Evolutionary conservation across 2,329 filamentous ascomycete species (phyloP).

Genomic region (Dactylellina parvicollis): DNA sequence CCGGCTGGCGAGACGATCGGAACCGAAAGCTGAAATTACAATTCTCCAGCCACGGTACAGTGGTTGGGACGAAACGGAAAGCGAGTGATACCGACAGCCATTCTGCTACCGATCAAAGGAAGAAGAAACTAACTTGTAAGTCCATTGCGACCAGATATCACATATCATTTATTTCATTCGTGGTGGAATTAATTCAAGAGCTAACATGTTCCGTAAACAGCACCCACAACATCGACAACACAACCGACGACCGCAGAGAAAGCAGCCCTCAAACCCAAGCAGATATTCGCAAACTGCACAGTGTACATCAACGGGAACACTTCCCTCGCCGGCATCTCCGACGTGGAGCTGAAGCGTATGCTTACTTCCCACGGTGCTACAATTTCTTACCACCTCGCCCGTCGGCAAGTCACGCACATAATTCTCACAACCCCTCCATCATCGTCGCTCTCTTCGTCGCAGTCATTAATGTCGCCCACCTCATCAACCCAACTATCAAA

Average conservation of each 20-base stretch:
- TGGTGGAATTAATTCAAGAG: too few relatives aligned
- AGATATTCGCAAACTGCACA: constrained; percentile 75
- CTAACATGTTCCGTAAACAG: not conserved
- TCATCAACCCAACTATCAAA: constrained; percentile 28
- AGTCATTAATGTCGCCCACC: constrained; percentile 3
- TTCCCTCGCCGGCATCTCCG: constrained; percentile 80
- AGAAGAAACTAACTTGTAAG: too few relatives aligned
- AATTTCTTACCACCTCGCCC: constrained; percentile 75
- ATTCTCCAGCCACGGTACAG: constrained; percentile 23
- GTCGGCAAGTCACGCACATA: constrained; percentile 83
- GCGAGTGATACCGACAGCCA: constrained; percentile 5
- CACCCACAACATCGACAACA: constrained; percentile 32
- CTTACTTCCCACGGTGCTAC: constrained; percentile 78
- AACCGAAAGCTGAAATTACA: constrained; percentile 45
- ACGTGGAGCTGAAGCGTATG: constrained; percentile 84
- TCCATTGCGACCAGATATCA: too few relatives aligned
- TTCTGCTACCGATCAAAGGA: not conserved
- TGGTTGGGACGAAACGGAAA: constrained; percentile 32
- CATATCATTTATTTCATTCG: too few relatives aligned
- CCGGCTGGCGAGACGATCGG: constrained; percentile 40
- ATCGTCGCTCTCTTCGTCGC: not conserved
- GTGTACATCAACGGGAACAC: constrained; percentile 85
- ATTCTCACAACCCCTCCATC: constrained; percentile 68
- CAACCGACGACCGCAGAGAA: constrained; percentile 9
- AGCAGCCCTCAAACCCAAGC: constrained; percentile 39